Base-by-base conservation (phyloP, 2,329 filamentous ascomycete genomes). In the Blastomyces gilchristii region DNA sequence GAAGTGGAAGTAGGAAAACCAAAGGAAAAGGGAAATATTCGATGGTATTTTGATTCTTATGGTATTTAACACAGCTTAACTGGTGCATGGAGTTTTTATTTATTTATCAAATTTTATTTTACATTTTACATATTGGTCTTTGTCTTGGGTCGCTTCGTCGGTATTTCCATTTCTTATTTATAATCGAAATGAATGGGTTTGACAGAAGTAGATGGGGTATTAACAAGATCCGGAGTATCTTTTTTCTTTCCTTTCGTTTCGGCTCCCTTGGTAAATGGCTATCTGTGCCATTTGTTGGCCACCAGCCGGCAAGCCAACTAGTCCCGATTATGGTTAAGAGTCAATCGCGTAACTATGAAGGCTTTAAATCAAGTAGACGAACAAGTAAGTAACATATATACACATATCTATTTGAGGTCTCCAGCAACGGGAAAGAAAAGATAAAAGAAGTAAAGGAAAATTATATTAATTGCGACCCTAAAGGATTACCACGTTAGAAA, bases 401-500 rank as follows among this genome's bases (percentile, higher is more conserved):
- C 59, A 61, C 18, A 58, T 62, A 58, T 62, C 60, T 58, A 56
- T 56, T 28, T n/a, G 25, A 58, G 22, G 11, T 68, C 34, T 64
- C 60, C 63, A 63, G 61, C 9, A 62, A 28, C 39, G 47, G 41
- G 16, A 18, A 41, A 22, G 6, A 45, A 18, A 56, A n/a, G 52
- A 14, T 56, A 25, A 47, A 62, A 41, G 25, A n/a, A 25, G 14
- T 1, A 53, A 16, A 37, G 52, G 39, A 47, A 53, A 41, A 43
- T 41, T 11, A n/a, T 0, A 16, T 67, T 62, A 70, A 60, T 70
- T 70, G 18, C 68, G 68, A 43, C 68, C 68, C 68, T 70, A 61
- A 25, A 56, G 9, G 45, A 53, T 28, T 41, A 53, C 28, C 14
- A 8, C 52, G 4, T 62, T 43, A 62, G 53, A 31, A 12, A 56